Base-by-base conservation (phyloP, 1,139 yeast genomes). In the Yamadazyma blattariae region DNA sequence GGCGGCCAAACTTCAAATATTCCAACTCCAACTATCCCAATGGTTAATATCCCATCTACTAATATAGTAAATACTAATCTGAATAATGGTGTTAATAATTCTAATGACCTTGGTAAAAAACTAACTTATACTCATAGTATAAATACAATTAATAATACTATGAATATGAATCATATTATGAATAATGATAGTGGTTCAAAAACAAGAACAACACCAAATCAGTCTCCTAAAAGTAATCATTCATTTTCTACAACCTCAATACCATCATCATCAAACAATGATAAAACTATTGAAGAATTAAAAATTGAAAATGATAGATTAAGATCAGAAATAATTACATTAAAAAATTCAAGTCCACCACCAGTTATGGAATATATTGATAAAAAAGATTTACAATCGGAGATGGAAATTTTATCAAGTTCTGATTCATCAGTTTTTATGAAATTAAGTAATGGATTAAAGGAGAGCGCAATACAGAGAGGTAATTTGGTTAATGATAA, bases 381-480 rank as follows among this genome's bases (percentile, higher is more conserved):
- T 16, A 64, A 59, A 39, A 33, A 35, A 17, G 72, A 66, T 43
- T 45, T 67, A 25, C 66, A 62, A 40, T 52, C 55, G 13, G 80
- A 74, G 45, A 51, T 71, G 8, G 45, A 44, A 17, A 44, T 56
- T 3, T 50, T 74, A 19, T 54, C 62, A 27, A 60, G 57, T 27
- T 52, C 67, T 18, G 56, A 53, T 18, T 42, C 50, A 3, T 35
- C 52, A 10, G 49, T 50, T 24, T 52, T 68, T 25, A 53, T 64
- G 23, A 64, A 62, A 15, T 50, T 74, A n/a, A 64, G 78, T n/a
- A 56, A 57, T 29, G 53, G 54, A 10, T 47, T 68, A 32, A 64
- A 56, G 38, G 42, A 41, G 14, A 45, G 51, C 4, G 68, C 79
- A 12, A 72, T 67, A 28, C 52, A 59, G 35, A 59, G 82, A 39